phyloP scores from a whole-genome alignment of 2,329 filamentous ascomycete species.

The Aspergillus proliferans region DNA sequence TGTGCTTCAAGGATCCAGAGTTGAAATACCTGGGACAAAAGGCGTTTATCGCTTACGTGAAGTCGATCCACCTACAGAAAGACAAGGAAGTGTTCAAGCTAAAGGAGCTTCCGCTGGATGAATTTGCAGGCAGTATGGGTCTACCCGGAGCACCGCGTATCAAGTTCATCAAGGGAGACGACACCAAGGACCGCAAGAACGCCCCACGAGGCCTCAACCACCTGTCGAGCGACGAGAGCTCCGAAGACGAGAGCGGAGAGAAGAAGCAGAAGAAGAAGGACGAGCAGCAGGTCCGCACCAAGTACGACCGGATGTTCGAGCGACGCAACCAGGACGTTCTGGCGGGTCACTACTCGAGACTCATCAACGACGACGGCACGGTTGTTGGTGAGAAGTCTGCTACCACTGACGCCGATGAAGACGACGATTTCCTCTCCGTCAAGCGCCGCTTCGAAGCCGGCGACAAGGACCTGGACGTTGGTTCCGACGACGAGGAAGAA shows the following conservation, averaged over 20 bases:
- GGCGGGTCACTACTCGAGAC: slow-evolving; percentile 85
- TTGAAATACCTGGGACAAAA: slow-evolving; percentile 95
- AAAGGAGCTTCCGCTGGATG: slow-evolving; percentile 75
- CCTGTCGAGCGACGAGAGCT: slow-evolving; percentile 55
- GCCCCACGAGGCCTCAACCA: slow-evolving; percentile 61
- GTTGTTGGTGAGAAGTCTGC: slow-evolving; percentile 32
- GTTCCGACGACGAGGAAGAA: slow-evolving; percentile 35
- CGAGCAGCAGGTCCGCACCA: slow-evolving; percentile 66
- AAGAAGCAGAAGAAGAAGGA: slow-evolving; percentile 53
- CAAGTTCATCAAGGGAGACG: slow-evolving; percentile 85
- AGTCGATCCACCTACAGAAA: slow-evolving; percentile 78
- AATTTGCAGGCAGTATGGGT: slow-evolving; percentile 76
- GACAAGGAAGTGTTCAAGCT: slow-evolving; percentile 90
- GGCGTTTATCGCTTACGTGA: slow-evolving; percentile 84
- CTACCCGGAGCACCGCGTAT: slow-evolving; percentile 88
- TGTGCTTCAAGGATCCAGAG: slow-evolving; percentile 92
- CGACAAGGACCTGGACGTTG: slow-evolving; percentile 47
- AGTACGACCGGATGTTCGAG: slow-evolving; percentile 98
- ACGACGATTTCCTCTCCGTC: slow-evolving; percentile 77
- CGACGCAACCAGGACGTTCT: slow-evolving; percentile 91
- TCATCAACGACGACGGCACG: slow-evolving; percentile 60
- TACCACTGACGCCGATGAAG: slow-evolving; percentile 54
- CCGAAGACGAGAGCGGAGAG: slow-evolving; percentile 34
- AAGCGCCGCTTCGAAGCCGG: slow-evolving; percentile 78
- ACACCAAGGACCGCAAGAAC: slow-evolving; percentile 82